A percentile compares a stretch with the other conserved stretches of the same genome.
Evolutionary conservation across 768 basidiomycete species (phyloP).

Genomic region (Rhodotorula paludigena): DNA sequence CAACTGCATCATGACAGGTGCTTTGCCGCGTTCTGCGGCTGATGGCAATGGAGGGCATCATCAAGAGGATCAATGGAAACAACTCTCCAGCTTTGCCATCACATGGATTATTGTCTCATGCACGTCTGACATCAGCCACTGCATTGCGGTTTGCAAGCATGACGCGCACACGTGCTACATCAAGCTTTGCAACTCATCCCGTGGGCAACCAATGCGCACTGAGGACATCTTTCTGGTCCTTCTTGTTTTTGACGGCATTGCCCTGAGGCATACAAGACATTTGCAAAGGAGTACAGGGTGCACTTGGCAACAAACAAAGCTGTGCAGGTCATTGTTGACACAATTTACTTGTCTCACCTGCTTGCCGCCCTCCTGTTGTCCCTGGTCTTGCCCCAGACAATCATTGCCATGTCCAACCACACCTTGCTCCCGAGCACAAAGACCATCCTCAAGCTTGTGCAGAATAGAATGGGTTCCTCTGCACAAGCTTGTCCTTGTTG

Average conservation of each 20-base stretch:
- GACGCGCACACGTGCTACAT: neutral
- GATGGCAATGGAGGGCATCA: no score
- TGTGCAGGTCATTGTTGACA: neutral
- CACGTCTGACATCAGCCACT: neutral
- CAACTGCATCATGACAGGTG: no score
- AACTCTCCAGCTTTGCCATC: neutral
- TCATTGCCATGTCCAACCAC: neutral
- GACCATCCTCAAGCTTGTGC: conserved; percentile 6
- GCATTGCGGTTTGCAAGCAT: neutral
- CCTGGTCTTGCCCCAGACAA: conserved; percentile 1
- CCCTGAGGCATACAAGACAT: neutral
- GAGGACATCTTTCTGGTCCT: neutral
- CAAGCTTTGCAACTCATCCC: neutral
- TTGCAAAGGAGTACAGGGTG: neutral
- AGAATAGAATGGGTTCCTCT: no score
- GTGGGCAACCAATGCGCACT: neutral
- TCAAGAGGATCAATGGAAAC: neutral
- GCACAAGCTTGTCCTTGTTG: no score
- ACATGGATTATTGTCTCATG: neutral
- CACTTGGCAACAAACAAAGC: neutral
- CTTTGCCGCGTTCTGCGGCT: neutral
- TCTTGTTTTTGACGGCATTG: neutral
- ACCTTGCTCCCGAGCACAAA: neutral
- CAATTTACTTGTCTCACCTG: neutral
- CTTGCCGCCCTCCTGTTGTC: neutral